Evolutionary conservation across 495 filamentous ascomycete species (phyloP).

Genomic region (Collariella sp.): DNA sequence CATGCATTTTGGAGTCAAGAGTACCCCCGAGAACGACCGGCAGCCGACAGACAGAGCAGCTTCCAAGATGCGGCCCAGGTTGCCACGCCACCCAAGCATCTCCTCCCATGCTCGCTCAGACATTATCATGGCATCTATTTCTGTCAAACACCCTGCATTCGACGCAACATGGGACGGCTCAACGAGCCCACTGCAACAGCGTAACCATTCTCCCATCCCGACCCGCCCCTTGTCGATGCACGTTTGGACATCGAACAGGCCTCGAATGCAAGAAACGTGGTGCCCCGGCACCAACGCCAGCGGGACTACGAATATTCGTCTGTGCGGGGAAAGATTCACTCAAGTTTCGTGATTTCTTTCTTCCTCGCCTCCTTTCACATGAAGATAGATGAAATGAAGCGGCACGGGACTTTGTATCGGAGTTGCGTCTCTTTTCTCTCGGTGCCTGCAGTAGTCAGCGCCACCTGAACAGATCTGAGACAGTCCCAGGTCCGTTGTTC

Average conservation of each 20-base stretch:
- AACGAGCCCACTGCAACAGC: background rate
- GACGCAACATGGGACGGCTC: background rate
- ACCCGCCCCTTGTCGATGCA: background rate
- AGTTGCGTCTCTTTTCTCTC: background rate
- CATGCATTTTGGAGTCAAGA: background rate
- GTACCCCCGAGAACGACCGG: conserved; percentile 8
- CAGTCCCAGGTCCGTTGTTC: conserved; percentile 2
- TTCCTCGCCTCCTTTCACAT: background rate
- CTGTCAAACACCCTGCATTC: conserved; percentile 3
- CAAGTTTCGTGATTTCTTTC: too few species aligned
- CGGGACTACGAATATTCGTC: background rate
- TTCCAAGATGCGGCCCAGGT: background rate
- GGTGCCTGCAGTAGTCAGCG: background rate
- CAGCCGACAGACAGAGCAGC: background rate
- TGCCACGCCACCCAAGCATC: background rate
- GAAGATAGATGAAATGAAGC: background rate
- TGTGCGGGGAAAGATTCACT: conserved; percentile 3
- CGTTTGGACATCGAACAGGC: conserved; percentile 3
- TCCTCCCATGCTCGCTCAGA: conserved; percentile 2
- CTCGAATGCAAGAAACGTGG: conserved; percentile 8
- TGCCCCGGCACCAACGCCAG: background rate
- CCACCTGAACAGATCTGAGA: conserved; percentile 11
- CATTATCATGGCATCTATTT: conserved; percentile 7
- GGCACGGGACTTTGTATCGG: background rate
- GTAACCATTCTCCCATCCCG: background rate